Base-by-base conservation (phyloP, 805 yeast species). In the Lachancea fermentati region DNA sequence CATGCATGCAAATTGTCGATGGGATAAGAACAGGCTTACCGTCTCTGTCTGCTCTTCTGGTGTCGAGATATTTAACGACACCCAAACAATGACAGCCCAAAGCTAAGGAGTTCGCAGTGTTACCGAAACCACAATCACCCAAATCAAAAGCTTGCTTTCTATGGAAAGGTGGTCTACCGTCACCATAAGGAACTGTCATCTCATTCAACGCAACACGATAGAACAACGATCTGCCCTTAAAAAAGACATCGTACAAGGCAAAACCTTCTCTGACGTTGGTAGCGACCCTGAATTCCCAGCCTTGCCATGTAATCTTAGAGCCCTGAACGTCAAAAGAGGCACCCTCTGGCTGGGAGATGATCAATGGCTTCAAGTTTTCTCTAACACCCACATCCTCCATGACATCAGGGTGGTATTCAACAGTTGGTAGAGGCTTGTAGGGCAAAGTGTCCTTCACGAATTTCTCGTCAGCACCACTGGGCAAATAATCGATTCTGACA, bases 181-280 rank as follows among this genome's bases (percentile, higher is more conserved):
- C 91, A 60, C 86, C 89, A 57, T 85, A 84, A 25, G 93, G 93
- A 48, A 85, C 94, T 30, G 91, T 83, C 94, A 85, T 84, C 65
- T 84, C 94, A 41, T 84, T 76, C 51, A 83, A 65, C 2, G 88
- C 73, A 34, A 82, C 62, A 67, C 93, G 73, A 72, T 84, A 83
- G 57, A 83, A 75, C 32, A 78, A 66, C 36, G 83, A 80, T 65
- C 93, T 77, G 37, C 89, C 91, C 62, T 82, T 81, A 69, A 81
- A 84, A 56, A 67, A 68, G 38, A 78, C 79, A 50, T 84, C 85
- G 60, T 84, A 83, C 25, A 84, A 50, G 24, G 81, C 91, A 51
- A 81, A 71, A 49, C 94, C 94, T 66, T 84, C 94, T 69, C 94
- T 78, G 37, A 75, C 78, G 53, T 79, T 78, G 37, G 84, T 68